Conservation (phyloP, 2,329 filamentous ascomycete genomes). For the Colletotrichum sp. region DNA sequence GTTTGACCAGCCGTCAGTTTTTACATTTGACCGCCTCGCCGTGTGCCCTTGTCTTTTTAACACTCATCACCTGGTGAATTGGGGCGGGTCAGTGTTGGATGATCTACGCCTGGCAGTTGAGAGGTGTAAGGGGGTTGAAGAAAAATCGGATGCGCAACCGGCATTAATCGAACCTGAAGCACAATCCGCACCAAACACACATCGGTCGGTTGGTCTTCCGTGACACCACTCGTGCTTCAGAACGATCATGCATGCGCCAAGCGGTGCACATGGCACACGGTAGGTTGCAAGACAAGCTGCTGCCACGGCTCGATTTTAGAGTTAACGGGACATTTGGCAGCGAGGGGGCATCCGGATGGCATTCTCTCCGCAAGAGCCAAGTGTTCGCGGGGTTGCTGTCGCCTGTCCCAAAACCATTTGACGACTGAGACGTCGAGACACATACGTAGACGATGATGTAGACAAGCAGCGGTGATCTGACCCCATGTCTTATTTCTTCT, state of each 20-base stretch:
- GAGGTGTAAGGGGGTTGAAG: background rate
- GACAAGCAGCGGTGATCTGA: background rate
- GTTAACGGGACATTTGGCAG: background rate
- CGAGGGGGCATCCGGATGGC: constrained; percentile 9
- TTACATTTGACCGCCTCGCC: background rate
- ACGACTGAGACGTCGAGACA: background rate
- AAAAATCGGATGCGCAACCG: constrained; percentile 1
- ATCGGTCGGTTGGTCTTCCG: constrained; percentile 16
- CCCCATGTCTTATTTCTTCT: background rate
- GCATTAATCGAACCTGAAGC: constrained; percentile 14
- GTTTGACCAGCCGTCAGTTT: background rate
- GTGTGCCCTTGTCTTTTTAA: background rate
- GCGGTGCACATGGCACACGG: constrained; percentile 14
- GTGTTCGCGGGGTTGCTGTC: constrained; percentile 11
- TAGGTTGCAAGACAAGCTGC: constrained; percentile 1
- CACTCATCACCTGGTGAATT: background rate
- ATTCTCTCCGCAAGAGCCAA: constrained; percentile 19
- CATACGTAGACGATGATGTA: background rate
- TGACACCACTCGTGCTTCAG: constrained; percentile 23
- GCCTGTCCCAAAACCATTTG: background rate
- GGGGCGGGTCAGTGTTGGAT: background rate
- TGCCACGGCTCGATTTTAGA: background rate
- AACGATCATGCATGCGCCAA: constrained; percentile 23
- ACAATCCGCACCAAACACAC: background rate
- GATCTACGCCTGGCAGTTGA: constrained; percentile 5